Evolutionary conservation across 2,329 filamentous ascomycete genomes (phyloP).

Genomic region (Tympanopsis confertula): DNA sequence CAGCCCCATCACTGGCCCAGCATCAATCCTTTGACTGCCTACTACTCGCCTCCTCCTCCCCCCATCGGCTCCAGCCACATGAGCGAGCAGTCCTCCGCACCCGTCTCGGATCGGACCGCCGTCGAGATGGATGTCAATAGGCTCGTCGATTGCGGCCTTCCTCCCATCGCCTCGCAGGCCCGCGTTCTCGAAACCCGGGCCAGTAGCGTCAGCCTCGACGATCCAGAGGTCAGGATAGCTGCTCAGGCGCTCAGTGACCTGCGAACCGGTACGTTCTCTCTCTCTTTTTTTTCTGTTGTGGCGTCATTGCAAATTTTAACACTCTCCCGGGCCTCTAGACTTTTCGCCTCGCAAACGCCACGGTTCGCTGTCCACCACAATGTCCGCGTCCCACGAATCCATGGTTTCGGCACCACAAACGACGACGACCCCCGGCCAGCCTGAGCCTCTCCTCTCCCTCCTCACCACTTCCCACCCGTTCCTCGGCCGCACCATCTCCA

Average conservation of each 20-base stretch:
- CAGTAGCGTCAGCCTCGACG: slow-evolving; percentile 46
- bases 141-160: slow-evolving; percentile 9
- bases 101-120: no score
- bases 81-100: no score
- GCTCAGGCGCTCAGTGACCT: slow-evolving; percentile 68
- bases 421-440: slow-evolving; percentile 32
- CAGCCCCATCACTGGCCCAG: slow-evolving; percentile 30
- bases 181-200: slow-evolving; percentile 29
- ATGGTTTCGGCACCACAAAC: slow-evolving; percentile 22
- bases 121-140: slow-evolving; percentile 1
- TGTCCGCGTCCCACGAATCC: background rate
- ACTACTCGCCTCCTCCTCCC: no score
- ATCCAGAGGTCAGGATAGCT: slow-evolving; percentile 57
- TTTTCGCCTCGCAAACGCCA: slow-evolving; percentile 24
- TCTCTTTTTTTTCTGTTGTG: slow-evolving; percentile 7
- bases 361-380: slow-evolving; percentile 12
- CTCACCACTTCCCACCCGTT: slow-evolving; percentile 81
- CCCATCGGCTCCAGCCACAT: no score
- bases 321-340: slow-evolving; percentile 40
- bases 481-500: slow-evolving; percentile 73
- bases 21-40: slow-evolving; percentile 34
- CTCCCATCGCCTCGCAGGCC: slow-evolving; percentile 9
- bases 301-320: slow-evolving; percentile 42
- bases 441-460: slow-evolving; percentile 74
- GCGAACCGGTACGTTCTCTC: slow-evolving; percentile 47